Evolutionary conservation across 129 eudicot species (phyloP), one percentile per base, ranked within the genome.

Genomic region (Pittosporum tobira): DNA sequence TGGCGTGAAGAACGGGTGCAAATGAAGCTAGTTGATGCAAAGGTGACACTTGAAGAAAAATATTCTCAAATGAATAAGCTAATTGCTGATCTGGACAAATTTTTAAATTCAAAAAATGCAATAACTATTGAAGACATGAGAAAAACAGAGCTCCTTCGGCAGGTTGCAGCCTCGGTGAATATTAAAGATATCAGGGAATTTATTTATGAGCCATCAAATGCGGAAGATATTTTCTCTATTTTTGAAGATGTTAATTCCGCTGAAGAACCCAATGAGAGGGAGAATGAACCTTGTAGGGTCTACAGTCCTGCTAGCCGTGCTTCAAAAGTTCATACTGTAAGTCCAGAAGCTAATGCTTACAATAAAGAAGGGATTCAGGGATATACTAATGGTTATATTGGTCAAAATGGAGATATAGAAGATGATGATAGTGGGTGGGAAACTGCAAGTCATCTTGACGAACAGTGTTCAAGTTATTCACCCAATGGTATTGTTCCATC

Each of bases 1-100:
- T 88, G 96, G 96, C 83, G 96, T 20, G 96, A 88, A 75, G 96
- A 88, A 53, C 94, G 96, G 1, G 94, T 88, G 14, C 96, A 88
- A 49, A 79, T 88, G 94, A 88, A 88, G 74, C 74, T 88, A 5
- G 61, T 88, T 50, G 96, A 88, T 66, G 94, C 96, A 5, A 88
- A 84, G 62, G 94, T 84, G 21, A 75, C 77, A 38, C 94, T 88
- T 15, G 94, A 84, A 70, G 89, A 88, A n/a, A 88, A 81, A 62
- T 88, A 52, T 60, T 62, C 79, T 9, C 84, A 80, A 12, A 88
- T 88, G 96, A 88, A 69, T 45, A 66, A 28, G 51, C 68, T 88
- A 0, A 59, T 84, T 9, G 46, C 55, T 12, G 78, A 81, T 60
- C 76, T 88, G 16, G 84, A 88, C 64, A 37, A 74, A 36, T 75